Evolutionary conservation across 345 rosid genomes (phyloP), one percentile per base, ranked within the genome.

Genomic region (Eucalyptus dawsonii): DNA sequence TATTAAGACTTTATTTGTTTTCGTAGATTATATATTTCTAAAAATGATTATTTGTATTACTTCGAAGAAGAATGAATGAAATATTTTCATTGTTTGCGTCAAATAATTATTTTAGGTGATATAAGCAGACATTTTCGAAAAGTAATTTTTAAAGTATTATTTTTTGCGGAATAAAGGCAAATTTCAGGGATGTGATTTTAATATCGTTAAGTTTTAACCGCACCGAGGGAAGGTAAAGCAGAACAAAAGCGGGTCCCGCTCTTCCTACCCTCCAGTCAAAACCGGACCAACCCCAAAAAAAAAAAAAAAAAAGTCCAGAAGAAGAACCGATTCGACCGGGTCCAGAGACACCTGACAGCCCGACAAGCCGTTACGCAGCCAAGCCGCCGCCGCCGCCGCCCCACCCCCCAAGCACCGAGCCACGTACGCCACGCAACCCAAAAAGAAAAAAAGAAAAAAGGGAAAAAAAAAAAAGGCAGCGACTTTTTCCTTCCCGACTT

Each of bases 301-400:
- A 58, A 1, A 60, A 60, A 60, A 60, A 1, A 58, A 2, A 1
- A 2, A 3, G 53, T 50, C 19, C 7, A 60, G 15, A 12, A 27
- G 31, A 12, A 40, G 47, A 76, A 40, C 85, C 85, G 85, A 76
- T 22, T 22, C 47, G 85, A 76, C 50, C 37, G n/a, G 81, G 76
- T 42, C 54, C 67, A 65, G n/a, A 29, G 86, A 53, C 89, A 80
- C 90, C 80, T 86, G 87, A 87, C 76, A 86, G 45, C 88, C 44
- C 81, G 85, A 76, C 85, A 76, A 51, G 58, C 90, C 67, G 44
- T 50, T 87, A 87, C 91, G 86, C 89, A 91, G 60, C 87, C 42
- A 37, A 22, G 80, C 40, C 88, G 34, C 72, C 50, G 80, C 40
- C 88, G 34, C 72, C 50, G 58, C 31, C 42, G 40, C 5, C 45